Base-by-base conservation (phyloP, 768 basidiomycete genomes). In the Cyathus striatus region DNA sequence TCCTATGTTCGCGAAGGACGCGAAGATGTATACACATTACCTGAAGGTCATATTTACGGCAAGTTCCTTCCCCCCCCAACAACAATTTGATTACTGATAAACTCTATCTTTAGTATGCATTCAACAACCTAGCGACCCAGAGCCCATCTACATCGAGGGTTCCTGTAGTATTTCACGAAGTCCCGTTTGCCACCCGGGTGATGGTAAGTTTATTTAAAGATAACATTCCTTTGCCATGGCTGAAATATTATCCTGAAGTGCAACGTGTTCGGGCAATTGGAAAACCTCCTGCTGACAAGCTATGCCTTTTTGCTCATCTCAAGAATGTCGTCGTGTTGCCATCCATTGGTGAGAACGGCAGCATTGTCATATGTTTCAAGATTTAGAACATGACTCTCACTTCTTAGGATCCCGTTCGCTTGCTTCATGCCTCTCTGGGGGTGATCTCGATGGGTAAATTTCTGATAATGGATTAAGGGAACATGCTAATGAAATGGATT, bases 131-230 rank as follows among this genome's bases (percentile, higher is more conserved):
- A 68, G 60, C 0, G 74, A 80, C 17, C 30, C 30, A 21, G 56
- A 76, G 25, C 78, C 81, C 1, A 61, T 48, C 10, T 85, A 75
- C 64, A 56, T 90, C 3, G 58, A 75, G 55, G 87, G 89, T 22
- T 63, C 68, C 43, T 78, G 77, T 44, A 68, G 73, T 26, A 78
- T 90, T 38, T 83, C 78, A 5, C 68, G 87, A 43, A 88, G 80
- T 57, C 89, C 89, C 4, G 78, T 85, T 5, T 74, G 77, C 16
- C 86, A 90, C 56, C 79, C 83, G 4, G 88, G 88, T 12, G 88
- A 89, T 54, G 79, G 86, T 79, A 51, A 32, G 12, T 32, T 32
- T 32, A 32, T 5, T 32, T 32, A 32, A 3, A 32, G 62, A 47
- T 16, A 30, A 25, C 24, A 5, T 13, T 25, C 36, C 30, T 6